A percentile compares a stretch with the other conserved stretches of the same genome.
Conservation (phyloP, 768 basidiomycete genomes). For the Suillus occidentalis region DNA sequence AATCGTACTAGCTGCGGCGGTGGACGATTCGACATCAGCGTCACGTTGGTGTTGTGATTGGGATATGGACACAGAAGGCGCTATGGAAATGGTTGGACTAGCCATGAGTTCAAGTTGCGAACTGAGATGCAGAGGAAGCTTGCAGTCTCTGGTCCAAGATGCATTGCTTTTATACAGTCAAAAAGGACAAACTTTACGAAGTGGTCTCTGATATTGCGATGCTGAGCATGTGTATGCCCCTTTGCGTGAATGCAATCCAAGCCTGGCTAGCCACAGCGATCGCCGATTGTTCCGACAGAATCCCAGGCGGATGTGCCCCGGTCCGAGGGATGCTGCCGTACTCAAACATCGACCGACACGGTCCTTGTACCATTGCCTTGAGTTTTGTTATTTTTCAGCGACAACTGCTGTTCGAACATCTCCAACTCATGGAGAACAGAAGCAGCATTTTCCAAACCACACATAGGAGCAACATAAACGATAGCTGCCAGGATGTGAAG, state of each 20-base stretch:
- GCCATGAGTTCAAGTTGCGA: background rate
- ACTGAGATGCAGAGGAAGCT: background rate
- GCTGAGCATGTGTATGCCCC: background rate
- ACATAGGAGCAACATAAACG: background rate
- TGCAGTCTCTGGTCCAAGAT: conserved; percentile 1
- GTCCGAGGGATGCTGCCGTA: background rate
- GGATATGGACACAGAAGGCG: background rate
- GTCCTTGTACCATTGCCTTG: background rate
- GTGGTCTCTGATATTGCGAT: background rate
- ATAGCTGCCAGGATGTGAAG: background rate
- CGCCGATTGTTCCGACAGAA: background rate
- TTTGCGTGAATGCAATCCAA: background rate
- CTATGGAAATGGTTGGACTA: background rate
- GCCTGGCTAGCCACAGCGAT: background rate
- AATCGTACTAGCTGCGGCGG: background rate
- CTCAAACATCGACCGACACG: background rate
- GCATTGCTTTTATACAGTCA: background rate
- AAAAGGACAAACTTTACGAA: background rate
- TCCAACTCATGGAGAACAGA: background rate
- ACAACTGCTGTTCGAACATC: background rate
- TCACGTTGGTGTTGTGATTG: background rate
- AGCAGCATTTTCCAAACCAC: background rate
- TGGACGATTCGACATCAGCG: background rate
- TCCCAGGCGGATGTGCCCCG: background rate
- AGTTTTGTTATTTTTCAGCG: background rate